Conservation (phyloP, 352 stramenopile species). For the Aphanomyces invadans region DNA sequence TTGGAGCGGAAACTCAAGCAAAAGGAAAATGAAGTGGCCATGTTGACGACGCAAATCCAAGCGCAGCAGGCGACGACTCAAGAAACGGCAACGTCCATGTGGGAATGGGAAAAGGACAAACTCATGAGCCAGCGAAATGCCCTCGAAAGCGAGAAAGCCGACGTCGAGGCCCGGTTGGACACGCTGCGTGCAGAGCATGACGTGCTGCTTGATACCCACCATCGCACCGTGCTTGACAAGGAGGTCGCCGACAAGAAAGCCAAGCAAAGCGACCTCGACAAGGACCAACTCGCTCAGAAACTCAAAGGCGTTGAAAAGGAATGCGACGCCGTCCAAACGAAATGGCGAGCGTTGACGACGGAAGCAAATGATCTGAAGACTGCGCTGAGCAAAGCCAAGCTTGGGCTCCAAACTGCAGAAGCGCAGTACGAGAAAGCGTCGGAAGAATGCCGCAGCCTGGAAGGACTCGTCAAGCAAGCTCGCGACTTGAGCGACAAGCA, state of each 20-base stretch:
- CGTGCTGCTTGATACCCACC: constrained; percentile 24
- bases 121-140: constrained; percentile 34
- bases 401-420: constrained; percentile 22
- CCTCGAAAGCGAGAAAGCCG: constrained; percentile 36
- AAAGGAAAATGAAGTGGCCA: constrained; percentile 16
- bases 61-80: neutral
- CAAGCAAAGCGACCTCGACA: constrained; percentile 37
- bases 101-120: constrained; percentile 47
- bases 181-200: constrained; percentile 36
- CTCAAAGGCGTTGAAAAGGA: constrained; percentile 32
- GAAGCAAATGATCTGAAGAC: constrained; percentile 33
- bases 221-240: constrained; percentile 32
- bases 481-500: constrained; percentile 1
- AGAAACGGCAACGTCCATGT: constrained; percentile 3
- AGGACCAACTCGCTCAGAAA: constrained; percentile 28
- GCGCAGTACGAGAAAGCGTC: neutral
- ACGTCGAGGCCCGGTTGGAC: constrained; percentile 29
- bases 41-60: neutral
- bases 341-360: constrained; percentile 24
- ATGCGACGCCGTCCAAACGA: constrained; percentile 29
- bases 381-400: constrained; percentile 34
- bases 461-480: neutral
- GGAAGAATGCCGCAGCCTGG: neutral
- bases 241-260: constrained; percentile 26
- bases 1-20: constrained; percentile 20